Evolutionary conservation across 139 green algal species (phyloP).

Genomic region (Closterium sp.): DNA sequence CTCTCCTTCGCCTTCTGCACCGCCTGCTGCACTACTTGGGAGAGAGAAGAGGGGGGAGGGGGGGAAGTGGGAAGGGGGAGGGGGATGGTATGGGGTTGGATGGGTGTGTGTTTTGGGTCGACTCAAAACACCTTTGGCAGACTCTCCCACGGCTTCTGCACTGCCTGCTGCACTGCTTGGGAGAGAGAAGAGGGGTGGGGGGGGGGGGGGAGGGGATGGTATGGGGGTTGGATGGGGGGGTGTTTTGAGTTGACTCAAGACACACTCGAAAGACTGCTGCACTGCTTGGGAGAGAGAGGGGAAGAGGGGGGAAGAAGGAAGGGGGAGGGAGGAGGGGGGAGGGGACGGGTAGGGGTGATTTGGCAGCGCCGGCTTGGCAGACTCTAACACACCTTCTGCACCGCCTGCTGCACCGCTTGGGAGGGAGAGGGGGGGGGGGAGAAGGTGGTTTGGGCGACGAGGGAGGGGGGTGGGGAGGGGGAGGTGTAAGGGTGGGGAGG

Average conservation of each 20-base stretch:
- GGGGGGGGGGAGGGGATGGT: too few relatives aligned
- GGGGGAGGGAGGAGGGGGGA: too few relatives aligned
- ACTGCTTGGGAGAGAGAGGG: background rate
- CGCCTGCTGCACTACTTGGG: constrained; percentile 11
- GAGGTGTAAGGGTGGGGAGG: too few relatives aligned
- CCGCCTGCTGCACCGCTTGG: constrained; percentile 14
- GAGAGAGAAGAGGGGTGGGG: background rate
- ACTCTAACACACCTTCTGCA: constrained; percentile 10
- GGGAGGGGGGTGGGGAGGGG: too few relatives aligned
- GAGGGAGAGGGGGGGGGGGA: background rate
- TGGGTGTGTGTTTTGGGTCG: too few relatives aligned
- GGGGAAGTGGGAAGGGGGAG: background rate
- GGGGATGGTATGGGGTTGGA: too few relatives aligned
- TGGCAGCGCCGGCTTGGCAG: constrained; percentile 17
- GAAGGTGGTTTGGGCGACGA: too few relatives aligned
- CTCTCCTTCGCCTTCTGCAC: constrained; percentile 17
- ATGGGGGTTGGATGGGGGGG: background rate
- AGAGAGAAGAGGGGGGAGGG: background rate
- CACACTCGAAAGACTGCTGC: background rate
- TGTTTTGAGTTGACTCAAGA: too few relatives aligned
- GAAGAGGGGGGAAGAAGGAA: too few relatives aligned
- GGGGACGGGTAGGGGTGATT: too few relatives aligned
- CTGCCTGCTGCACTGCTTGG: background rate
- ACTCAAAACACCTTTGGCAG: too few relatives aligned
- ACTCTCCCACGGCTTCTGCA: background rate